phyloP scores from a whole-genome alignment of 257 asterid genomes.

The Phtheirospermum japonicum region DNA sequence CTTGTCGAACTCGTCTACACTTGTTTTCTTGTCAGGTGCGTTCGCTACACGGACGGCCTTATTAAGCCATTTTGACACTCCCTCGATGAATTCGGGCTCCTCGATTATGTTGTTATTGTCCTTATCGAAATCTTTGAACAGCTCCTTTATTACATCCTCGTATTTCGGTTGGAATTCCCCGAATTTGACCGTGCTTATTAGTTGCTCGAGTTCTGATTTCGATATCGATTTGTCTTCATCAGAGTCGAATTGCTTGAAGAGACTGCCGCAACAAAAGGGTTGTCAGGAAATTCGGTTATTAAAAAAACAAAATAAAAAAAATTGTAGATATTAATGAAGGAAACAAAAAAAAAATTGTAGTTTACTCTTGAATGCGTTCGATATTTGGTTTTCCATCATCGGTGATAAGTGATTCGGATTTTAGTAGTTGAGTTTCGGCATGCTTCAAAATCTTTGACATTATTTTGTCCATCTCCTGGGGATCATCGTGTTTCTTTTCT shows the following conservation, averaged over 20 bases:
- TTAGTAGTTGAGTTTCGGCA: conserved; percentile 39
- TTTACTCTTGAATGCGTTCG: conserved; percentile 41
- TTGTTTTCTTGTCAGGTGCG: conserved; percentile 24
- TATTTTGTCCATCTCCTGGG: conserved; percentile 34
- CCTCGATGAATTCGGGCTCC: conserved; percentile 39
- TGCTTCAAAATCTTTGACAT: conserved; percentile 49
- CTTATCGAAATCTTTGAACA: conserved; percentile 43
- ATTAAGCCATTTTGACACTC: conserved; percentile 37
- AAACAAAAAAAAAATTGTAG: background rate
- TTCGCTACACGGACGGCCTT: conserved; percentile 38
- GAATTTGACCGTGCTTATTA: conserved; percentile 37
- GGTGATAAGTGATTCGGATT: conserved; percentile 39
- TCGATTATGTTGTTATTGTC: conserved; percentile 35
- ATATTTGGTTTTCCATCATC: conserved; percentile 49
- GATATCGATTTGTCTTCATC: conserved; percentile 33
- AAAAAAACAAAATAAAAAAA: background rate
- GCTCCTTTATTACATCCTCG: conserved; percentile 31
- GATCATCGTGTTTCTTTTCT: conserved; percentile 36
- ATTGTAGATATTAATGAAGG: background rate
- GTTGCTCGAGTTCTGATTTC: conserved; percentile 36
- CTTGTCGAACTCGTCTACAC: conserved; percentile 34
- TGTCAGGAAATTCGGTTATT: background rate
- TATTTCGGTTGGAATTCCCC: conserved; percentile 35
- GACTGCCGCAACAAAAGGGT: conserved; percentile 29
- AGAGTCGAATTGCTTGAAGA: conserved; percentile 39